Evolutionary conservation across 352 stramenopile genomes (phyloP), one percentile per base, ranked within the genome.

Genomic region (Phytophthora meadii): DNA sequence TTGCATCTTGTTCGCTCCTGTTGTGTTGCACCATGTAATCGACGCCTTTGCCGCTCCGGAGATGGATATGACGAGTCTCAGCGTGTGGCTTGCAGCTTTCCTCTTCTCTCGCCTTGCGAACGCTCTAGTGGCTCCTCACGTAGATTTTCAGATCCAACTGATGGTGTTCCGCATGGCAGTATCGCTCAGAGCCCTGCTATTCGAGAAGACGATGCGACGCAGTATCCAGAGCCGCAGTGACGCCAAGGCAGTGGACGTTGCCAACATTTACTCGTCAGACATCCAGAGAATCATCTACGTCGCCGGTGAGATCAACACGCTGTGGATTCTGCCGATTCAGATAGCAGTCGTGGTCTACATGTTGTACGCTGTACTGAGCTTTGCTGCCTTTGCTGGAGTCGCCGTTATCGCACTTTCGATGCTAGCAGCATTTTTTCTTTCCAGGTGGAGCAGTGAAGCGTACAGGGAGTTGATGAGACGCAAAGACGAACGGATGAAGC

Each of bases 401-500:
- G 62, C 8, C 2, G 58, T 87, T 4, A 80, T 88, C 34, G 40
- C 10, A 0, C 0, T 76, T 1, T 76, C 71, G 3, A 69, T 80
- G 22, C 0, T 73, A 1, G 22, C 50, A 1, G 94, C 79, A 10
- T 80, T 83, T 40, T 25, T 69, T 1, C 69, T 98, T 7, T 76
- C 81, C 8, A 74, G 74, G 24, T 63, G 54, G 28, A 74, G 81
- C 14, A 75, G 77, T 27, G 24, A 49, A 0, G 60, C 87, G 2
- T 91, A 96, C 68, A 73, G 84, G 24, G 54, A 70, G 10, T 63
- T 98, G 27, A 97, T 98, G 82, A 63, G 72, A 51, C 67, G 81
- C 15, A 95, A 92, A 44, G 96, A 99, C 70, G 59, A 68, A 10
- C 86, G 96, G 8, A 87, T 98, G 47, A 95, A 98, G 60, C 40